Evolutionary conservation across 2,329 filamentous ascomycete species (phyloP).

Genomic region (Xylaria sp.): DNA sequence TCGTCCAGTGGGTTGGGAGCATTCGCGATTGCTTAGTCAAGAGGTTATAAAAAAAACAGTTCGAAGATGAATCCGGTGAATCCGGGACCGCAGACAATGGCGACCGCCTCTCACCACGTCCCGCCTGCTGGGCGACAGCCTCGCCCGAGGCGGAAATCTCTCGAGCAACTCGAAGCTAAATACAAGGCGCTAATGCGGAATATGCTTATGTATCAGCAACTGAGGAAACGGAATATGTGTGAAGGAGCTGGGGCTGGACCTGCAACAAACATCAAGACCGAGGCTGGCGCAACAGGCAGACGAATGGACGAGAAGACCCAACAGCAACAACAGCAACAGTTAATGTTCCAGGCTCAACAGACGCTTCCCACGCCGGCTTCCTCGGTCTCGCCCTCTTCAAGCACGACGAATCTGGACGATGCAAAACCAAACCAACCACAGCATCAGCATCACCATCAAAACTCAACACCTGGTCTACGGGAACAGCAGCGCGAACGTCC

Average conservation of each 20-base stretch:
- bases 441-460: conserved; percentile 32
- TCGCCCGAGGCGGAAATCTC: conserved; percentile 38
- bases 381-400: conserved; percentile 34
- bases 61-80: conserved; percentile 24
- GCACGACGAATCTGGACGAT: conserved; percentile 29
- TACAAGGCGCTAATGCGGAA: conserved; percentile 45
- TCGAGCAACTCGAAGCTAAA: conserved; percentile 41
- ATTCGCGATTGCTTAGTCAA: conserved; percentile 5
- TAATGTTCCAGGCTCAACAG: conserved; percentile 33
- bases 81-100: conserved; percentile 25
- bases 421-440: conserved; percentile 24
- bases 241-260: conserved; percentile 15
- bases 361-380: conserved; percentile 32
- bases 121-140: conserved; percentile 33
- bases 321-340: conserved; percentile 34
- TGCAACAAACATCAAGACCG: conserved; percentile 23
- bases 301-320: conserved; percentile 29
- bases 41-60: conserved; percentile 15
- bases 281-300: conserved; percentile 20
- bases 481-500: conserved; percentile 36
- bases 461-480: conserved; percentile 18
- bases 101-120: conserved; percentile 22
- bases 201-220: conserved; percentile 42
- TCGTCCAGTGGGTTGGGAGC: neutral
- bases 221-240: conserved; percentile 30